phyloP scores from a whole-genome alignment of 2,329 filamentous ascomycete species.

The Acrocalymma vagum region DNA sequence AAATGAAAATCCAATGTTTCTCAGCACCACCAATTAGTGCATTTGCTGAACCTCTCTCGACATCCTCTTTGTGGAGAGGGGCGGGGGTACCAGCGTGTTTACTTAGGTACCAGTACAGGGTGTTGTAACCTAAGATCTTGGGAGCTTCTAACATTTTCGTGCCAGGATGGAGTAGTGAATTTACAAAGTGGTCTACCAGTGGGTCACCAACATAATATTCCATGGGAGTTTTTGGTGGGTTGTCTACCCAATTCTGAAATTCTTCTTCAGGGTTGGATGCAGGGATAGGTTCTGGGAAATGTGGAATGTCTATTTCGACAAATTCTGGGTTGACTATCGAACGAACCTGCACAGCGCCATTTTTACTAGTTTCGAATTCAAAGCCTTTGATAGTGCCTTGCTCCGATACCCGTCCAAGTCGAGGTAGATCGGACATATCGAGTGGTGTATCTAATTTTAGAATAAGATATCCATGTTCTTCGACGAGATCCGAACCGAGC shows the following conservation, averaged over 20 bases:
- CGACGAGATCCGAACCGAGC: background rate
- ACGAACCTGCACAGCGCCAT: background rate
- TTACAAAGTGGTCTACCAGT: constrained; percentile 6
- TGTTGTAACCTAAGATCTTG: constrained; percentile 13
- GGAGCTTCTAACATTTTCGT: constrained; percentile 4
- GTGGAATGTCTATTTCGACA: constrained; percentile 1
- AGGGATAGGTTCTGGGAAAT: constrained; percentile 1
- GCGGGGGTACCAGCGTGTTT: constrained; percentile 1
- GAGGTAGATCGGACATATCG: constrained; percentile 6
- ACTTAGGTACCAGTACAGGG: constrained; percentile 17
- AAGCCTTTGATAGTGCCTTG: constrained; percentile 9
- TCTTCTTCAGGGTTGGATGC: constrained; percentile 5
- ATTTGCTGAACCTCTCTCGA: constrained; percentile 14
- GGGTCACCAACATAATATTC: constrained; percentile 9
- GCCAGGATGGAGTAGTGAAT: constrained; percentile 11
- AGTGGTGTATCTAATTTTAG: constrained; percentile 2
- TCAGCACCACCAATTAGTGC: constrained; percentile 13
- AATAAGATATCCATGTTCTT: constrained; percentile 10
- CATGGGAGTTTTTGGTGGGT: constrained; percentile 1
- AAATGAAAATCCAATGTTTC: constrained; percentile 19
- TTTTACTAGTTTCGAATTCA: too few relatives aligned
- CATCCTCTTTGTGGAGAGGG: constrained; percentile 15
- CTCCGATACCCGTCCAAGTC: constrained; percentile 1
- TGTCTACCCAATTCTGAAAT: constrained; percentile 10
- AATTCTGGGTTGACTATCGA: constrained; percentile 3